Evolutionary conservation across 805 yeast species (phyloP).

Genomic region (Schwanniomyces vanrijiae): DNA sequence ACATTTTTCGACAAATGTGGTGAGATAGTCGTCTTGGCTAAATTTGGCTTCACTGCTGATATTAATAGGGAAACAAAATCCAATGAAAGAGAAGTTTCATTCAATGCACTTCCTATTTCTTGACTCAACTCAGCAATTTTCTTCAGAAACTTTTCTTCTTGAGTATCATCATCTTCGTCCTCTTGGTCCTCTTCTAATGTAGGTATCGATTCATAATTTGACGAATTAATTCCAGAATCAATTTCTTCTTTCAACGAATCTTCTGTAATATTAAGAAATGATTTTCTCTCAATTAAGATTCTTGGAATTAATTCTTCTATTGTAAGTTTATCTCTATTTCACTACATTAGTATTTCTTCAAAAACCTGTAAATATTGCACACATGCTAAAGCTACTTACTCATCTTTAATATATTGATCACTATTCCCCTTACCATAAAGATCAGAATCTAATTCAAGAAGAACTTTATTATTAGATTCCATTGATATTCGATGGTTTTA

Average conservation of each 20-base stretch:
- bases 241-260: constrained; percentile 50
- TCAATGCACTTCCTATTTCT: constrained; percentile 65
- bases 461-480: constrained; percentile 7
- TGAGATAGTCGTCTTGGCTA: constrained; percentile 85
- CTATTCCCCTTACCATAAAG: constrained; percentile 28
- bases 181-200: background rate
- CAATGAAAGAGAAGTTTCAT: constrained; percentile 83
- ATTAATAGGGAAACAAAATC: constrained; percentile 85
- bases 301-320: constrained; percentile 58
- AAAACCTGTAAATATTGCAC: background rate
- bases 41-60: constrained; percentile 79
- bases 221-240: constrained; percentile 10
- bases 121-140: constrained; percentile 54
- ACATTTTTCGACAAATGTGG: constrained; percentile 74
- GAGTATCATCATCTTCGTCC: constrained; percentile 13
- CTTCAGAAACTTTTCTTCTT: constrained; percentile 35
- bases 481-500: background rate
- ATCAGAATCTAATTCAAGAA: constrained; percentile 26
- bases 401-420: constrained; percentile 41
- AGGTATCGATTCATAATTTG: constrained; percentile 7
- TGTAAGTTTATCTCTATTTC: constrained; percentile 38
- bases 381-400: constrained; percentile 25
- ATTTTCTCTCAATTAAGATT: constrained; percentile 57
- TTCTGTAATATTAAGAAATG: constrained; percentile 61
- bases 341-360: constrained; percentile 10